phyloP scores from a whole-genome alignment of 768 basidiomycete species.

The Lactifluus subvellereus region DNA sequence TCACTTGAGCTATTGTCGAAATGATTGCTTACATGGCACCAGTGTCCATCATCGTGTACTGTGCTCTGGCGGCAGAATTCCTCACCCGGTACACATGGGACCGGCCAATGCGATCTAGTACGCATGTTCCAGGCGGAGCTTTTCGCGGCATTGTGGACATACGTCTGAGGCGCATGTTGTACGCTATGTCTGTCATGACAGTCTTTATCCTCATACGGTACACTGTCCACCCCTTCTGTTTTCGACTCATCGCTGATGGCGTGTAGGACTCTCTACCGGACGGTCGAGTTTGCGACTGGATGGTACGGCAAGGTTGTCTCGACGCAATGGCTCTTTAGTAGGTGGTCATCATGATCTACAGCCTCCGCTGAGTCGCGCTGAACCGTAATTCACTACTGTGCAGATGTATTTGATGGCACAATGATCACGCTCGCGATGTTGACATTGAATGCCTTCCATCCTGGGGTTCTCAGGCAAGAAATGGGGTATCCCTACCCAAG shows the following conservation, averaged over 20 bases:
- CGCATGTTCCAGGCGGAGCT: neutral
- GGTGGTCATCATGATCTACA: neutral
- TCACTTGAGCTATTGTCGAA: neutral
- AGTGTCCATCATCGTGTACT: slow-evolving; percentile 20
- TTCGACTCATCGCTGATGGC: neutral
- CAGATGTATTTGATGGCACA: slow-evolving; percentile 18
- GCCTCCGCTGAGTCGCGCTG: neutral
- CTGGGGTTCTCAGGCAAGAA: slow-evolving; percentile 1
- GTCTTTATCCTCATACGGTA: slow-evolving; percentile 20
- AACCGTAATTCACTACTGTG: neutral
- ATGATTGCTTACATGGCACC: neutral
- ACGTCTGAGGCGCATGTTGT: slow-evolving; percentile 8
- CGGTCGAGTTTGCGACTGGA: slow-evolving; percentile 13
- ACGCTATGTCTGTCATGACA: slow-evolving; percentile 15
- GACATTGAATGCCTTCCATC: slow-evolving; percentile 16
- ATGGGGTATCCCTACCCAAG: neutral
- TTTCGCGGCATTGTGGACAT: neutral
- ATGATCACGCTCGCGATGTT: slow-evolving; percentile 20
- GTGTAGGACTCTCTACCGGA: slow-evolving; percentile 19
- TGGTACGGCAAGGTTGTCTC: slow-evolving; percentile 16
- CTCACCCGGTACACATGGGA: slow-evolving; percentile 5
- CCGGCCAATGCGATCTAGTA: slow-evolving; percentile 1
- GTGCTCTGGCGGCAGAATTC: slow-evolving; percentile 14
- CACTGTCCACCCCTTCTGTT: neutral
- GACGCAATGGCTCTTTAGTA: slow-evolving; percentile 19